A percentile compares a stretch with the other conserved stretches of the same genome.
Conservation (phyloP, 345 rosid species). For the Lepidium aucheri region DNA sequence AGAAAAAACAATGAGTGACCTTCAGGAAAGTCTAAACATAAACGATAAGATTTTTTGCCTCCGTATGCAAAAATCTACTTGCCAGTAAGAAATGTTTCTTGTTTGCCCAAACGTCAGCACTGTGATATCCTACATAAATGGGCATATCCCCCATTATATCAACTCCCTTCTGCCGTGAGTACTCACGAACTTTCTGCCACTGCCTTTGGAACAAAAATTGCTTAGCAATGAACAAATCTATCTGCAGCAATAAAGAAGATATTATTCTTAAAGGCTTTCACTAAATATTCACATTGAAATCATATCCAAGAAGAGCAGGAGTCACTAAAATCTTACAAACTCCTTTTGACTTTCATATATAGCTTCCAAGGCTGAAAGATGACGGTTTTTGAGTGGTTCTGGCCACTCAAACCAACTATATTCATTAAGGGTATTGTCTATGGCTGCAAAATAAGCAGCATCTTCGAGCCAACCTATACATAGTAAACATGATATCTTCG, state of each 20-base stretch:
- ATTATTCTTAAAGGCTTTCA: constrained; percentile 4
- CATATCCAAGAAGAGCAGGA: constrained; percentile 1
- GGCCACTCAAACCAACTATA: constrained; percentile 91
- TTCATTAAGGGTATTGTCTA: constrained; percentile 48
- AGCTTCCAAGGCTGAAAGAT: constrained; percentile 84
- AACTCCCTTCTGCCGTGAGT: constrained; percentile 62
- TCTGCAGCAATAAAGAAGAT: constrained; percentile 39
- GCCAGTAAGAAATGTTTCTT: constrained; percentile 81
- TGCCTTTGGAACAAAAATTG: constrained; percentile 94
- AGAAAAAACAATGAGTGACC: neutral
- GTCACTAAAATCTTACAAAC: constrained; percentile 49
- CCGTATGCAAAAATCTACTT: constrained; percentile 16
- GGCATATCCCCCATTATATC: constrained; percentile 99
- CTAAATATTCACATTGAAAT: neutral
- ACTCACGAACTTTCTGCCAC: constrained; percentile 76
- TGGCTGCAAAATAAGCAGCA: constrained; percentile 95
- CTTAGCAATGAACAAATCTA: constrained; percentile 75
- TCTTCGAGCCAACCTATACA: constrained; percentile 92
- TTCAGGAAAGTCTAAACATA: constrained; percentile 1
- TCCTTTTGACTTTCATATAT: constrained; percentile 65
- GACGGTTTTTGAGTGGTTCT: constrained; percentile 62
- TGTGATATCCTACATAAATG: constrained; percentile 88
- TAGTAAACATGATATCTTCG: neutral
- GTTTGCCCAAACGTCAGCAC: constrained; percentile 99
- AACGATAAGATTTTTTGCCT: neutral